Conservation (phyloP, 345 rosid species). For the Sonneratia alba region DNA sequence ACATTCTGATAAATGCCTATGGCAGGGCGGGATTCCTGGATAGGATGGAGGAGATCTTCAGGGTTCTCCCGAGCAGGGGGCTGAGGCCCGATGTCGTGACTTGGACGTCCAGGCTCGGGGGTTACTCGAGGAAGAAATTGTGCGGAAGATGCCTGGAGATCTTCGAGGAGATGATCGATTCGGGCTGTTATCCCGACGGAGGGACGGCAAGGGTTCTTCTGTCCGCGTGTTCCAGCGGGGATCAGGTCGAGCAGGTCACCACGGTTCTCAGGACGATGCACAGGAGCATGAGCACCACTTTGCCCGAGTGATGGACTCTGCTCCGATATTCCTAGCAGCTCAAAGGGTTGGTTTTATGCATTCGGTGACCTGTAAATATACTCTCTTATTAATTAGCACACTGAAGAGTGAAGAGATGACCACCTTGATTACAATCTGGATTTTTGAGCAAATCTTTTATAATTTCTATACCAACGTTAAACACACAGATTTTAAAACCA, state of each 20-base stretch:
- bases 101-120: constrained; percentile 81
- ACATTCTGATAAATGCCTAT: constrained; percentile 70
- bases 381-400: no score
- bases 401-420: no score
- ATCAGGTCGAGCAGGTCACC: constrained; percentile 72
- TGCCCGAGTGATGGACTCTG: constrained; percentile 17
- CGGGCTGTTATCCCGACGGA: constrained; percentile 75
- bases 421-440: no score
- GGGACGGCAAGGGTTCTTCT: constrained; percentile 83
- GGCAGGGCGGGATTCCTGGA: constrained; percentile 71
- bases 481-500: no score
- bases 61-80: constrained; percentile 26
- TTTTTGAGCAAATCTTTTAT: no score
- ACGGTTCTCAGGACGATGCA: constrained; percentile 74
- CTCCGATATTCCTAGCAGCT: no score
- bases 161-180: constrained; percentile 84
- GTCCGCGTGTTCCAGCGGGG: constrained; percentile 65
- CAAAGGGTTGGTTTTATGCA: no score
- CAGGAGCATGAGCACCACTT: constrained; percentile 27
- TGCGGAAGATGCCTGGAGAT: constrained; percentile 61
- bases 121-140: constrained; percentile 73
- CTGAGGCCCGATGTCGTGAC: constrained; percentile 72
- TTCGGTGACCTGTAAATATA: no score
- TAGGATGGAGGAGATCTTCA: constrained; percentile 55
- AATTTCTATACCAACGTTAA: no score